These are phyloP conservation scores for Penicillium sumatraense DNA, from an alignment of 2,329 filamentous ascomycete species.

Conservation along the genomic window DNA sequence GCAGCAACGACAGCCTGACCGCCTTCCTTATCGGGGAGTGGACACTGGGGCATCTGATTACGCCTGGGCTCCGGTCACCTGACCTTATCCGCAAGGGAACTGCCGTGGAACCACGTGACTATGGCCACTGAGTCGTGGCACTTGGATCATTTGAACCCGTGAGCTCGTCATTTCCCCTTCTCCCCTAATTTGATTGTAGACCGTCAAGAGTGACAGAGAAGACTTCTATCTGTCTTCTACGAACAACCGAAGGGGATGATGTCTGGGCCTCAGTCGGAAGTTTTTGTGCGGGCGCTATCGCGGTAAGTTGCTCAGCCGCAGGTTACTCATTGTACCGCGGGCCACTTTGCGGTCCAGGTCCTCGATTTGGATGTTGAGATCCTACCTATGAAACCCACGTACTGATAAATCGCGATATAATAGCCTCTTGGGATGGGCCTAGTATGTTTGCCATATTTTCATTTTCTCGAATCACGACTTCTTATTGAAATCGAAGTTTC, in stretches of 20 bases:
- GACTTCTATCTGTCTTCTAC: background rate
- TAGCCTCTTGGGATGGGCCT: conserved; percentile 73
- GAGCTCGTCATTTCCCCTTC: background rate
- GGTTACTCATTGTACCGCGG: too few relatives aligned
- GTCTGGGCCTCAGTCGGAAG: conserved; percentile 33
- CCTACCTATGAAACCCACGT: conserved; percentile 1
- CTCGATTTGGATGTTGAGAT: background rate
- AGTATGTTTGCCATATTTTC: conserved; percentile 46
- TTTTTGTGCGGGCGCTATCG: conserved; percentile 47
- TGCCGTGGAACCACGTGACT: too few relatives aligned
- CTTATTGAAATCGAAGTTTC: background rate
- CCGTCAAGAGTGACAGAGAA: background rate
- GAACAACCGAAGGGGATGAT: conserved; percentile 7
- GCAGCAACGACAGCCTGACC: conserved; percentile 39
- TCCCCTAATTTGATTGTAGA: background rate
- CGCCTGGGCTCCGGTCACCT: too few relatives aligned
- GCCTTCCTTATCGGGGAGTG: too few relatives aligned
- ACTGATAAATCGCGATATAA: conserved; percentile 39
- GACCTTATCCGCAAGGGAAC: conserved; percentile 29
- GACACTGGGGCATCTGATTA: too few relatives aligned
- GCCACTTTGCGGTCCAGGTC: too few relatives aligned
- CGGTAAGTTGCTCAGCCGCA: conserved; percentile 39
- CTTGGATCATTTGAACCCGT: background rate
- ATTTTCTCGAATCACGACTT: background rate
- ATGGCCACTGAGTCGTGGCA: too few relatives aligned